These are phyloP conservation scores for Poteriospumella lacustris DNA, from an alignment of 108 stramenopile species.

Conservation along the genomic window DNA sequence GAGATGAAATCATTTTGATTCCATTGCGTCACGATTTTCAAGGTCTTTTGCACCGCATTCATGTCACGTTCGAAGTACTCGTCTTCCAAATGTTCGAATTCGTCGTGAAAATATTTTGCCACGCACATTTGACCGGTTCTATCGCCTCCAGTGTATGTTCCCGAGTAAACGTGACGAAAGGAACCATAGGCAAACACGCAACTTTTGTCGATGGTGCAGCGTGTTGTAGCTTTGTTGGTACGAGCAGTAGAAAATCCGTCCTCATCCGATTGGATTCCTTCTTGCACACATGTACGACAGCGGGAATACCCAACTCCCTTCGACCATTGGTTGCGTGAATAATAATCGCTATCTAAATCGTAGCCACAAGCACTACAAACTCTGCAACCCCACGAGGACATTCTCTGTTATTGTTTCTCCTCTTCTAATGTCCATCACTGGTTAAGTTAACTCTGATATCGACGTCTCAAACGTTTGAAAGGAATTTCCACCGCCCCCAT, in stretches of 20 bases:
- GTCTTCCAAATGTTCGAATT: no score
- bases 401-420: no score
- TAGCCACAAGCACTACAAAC: not conserved
- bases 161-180: not conserved
- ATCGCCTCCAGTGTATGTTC: not conserved
- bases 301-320: constrained; percentile 13
- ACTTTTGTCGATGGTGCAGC: no score
- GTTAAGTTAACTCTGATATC: no score
- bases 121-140: constrained; percentile 3
- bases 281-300: not conserved
- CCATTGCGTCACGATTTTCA: constrained; percentile 43
- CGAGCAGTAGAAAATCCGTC: not conserved
- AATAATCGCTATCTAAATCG: not conserved
- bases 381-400: constrained; percentile 8
- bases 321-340: not conserved
- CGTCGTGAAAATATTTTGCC: constrained; percentile 6
- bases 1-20: constrained; percentile 37
- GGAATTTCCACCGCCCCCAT: no score
- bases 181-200: not conserved
- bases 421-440: no score
- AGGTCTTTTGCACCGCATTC: constrained; percentile 35
- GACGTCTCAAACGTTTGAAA: no score
- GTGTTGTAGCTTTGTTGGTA: not conserved
- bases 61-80: constrained; percentile 45
- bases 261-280: not conserved